phyloP scores from a whole-genome alignment of 2,329 filamentous ascomycete species.

The Talaromyces islandicus region DNA sequence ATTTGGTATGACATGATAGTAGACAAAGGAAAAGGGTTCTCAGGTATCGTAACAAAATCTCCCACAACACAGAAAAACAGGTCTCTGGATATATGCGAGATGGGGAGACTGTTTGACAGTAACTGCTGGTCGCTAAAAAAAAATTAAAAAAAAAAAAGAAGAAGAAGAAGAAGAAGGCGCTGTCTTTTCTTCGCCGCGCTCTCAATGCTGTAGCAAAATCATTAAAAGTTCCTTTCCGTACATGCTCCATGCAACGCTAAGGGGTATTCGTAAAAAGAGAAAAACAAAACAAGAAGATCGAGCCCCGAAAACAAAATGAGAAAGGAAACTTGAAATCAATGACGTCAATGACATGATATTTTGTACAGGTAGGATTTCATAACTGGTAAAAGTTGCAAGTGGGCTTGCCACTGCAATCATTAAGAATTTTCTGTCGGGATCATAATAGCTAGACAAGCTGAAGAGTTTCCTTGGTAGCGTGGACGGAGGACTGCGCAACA shows the following conservation, averaged over 20 bases:
- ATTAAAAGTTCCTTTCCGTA: constrained; percentile 6
- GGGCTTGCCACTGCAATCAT: neutral
- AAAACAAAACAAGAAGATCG: neutral
- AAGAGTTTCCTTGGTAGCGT: neutral
- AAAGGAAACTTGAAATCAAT: neutral
- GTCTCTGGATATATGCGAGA: neutral
- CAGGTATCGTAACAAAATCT: neutral
- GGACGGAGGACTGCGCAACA: neutral
- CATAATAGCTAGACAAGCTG: constrained; percentile 1
- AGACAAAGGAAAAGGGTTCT: neutral
- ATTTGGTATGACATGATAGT: neutral
- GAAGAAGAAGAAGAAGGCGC: neutral
- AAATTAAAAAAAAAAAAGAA: neutral
- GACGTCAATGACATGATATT: neutral
- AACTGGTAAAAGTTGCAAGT: neutral
- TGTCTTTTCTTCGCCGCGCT: constrained; percentile 2
- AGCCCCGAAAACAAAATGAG: neutral
- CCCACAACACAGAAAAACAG: neutral
- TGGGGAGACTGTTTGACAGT: neutral
- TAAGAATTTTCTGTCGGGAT: neutral
- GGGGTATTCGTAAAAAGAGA: constrained; percentile 9
- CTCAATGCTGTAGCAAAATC: constrained; percentile 1
- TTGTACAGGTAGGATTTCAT: constrained; percentile 1
- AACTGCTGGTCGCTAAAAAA: neutral
- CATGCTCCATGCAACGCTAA: constrained; percentile 11